These are phyloP conservation scores for Solanum chaucha DNA, from an alignment of 257 asterid genomes.

Conservation along the genomic window DNA sequence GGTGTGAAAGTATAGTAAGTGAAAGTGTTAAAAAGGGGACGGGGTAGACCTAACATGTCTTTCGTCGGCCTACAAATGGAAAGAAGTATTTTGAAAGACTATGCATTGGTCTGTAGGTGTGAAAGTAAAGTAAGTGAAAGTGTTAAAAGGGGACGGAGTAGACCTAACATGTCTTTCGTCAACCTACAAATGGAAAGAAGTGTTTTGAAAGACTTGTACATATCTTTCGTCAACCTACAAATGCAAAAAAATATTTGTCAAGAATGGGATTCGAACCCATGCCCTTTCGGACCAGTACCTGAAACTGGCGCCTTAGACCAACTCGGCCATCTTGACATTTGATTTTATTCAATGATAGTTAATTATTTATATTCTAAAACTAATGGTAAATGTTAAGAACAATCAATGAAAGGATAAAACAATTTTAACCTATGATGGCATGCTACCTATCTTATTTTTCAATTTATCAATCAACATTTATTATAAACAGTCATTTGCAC, in stretches of 20 bases:
- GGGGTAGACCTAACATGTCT: no score
- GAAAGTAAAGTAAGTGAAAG: not conserved
- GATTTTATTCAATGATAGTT: not conserved
- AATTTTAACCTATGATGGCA: not conserved
- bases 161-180: no score
- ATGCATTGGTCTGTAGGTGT: no score
- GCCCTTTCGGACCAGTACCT: not conserved
- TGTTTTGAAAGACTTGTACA: no score
- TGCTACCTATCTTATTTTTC: not conserved
- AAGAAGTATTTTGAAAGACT: no score
- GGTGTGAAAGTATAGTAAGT: not conserved
- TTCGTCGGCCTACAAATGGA: no score
- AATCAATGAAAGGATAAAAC: not conserved
- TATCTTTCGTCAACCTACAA: no score
- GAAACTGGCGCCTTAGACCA: slow-evolving; percentile 4
- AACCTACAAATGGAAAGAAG: no score
- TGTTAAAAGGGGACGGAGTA: not conserved
- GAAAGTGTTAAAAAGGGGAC: no score
- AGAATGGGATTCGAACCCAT: slow-evolving; percentile 2
- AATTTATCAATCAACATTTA: not conserved
- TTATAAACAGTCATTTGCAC: not conserved
- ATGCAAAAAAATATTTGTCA: not conserved
- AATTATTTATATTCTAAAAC: not conserved
- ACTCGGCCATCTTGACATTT: slow-evolving; percentile 2
- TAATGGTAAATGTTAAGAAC: not conserved